Evolutionary conservation across 2,329 filamentous ascomycete genomes (phyloP).

Genomic region (Fusarium buxicola): DNA sequence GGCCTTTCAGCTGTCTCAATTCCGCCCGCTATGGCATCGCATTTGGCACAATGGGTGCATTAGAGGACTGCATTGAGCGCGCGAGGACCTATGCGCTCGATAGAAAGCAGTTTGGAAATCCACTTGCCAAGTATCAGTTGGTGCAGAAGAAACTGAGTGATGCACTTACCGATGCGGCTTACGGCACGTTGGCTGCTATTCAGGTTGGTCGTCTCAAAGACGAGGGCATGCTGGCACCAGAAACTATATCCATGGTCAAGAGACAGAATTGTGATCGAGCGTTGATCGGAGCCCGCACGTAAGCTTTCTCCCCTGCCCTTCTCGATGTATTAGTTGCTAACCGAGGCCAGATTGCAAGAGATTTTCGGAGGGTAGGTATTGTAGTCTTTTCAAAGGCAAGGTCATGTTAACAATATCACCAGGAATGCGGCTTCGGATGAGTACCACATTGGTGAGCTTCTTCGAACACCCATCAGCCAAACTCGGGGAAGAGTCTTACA

Average conservation of each 20-base stretch:
- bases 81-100: constrained; percentile 88
- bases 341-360: constrained; percentile 74
- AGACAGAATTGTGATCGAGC: constrained; percentile 96
- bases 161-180: constrained; percentile 88
- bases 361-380: constrained; percentile 80
- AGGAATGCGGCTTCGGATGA: constrained; percentile 93
- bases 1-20: constrained; percentile 94
- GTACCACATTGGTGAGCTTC: constrained; percentile 80
- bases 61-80: constrained; percentile 90
- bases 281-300: constrained; percentile 78
- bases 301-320: neutral
- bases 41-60: constrained; percentile 89
- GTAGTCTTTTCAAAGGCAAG: neutral
- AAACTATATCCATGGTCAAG: constrained; percentile 98
- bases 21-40: constrained; percentile 93
- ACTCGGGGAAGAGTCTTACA: neutral
- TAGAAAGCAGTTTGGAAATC: constrained; percentile 93
- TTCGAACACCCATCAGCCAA: neutral
- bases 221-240: constrained; percentile 83
- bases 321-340: neutral
- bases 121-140: constrained; percentile 94
- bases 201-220: constrained; percentile 96
- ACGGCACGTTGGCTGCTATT: constrained; percentile 84
- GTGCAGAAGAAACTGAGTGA: constrained; percentile 98
- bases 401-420: neutral